Base-by-base conservation (phyloP, 1,284 basidiomycete genomes). In the Heterobasidion annosum region DNA sequence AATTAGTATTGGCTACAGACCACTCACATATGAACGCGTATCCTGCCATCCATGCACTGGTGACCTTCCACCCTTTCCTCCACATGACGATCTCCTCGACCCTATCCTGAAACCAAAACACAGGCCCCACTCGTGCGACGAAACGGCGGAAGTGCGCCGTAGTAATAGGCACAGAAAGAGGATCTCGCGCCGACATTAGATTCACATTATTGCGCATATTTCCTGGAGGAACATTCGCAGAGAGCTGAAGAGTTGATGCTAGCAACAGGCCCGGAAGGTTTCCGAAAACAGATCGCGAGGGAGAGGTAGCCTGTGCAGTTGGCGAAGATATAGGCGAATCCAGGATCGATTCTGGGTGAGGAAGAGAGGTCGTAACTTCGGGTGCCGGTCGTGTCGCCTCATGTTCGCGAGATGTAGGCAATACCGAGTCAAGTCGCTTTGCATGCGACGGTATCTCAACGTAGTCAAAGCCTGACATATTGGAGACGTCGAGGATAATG, bases 81-180 rank as follows among this genome's bases (percentile, higher is more conserved):
- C 88, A 91, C 57, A 85, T 68, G 1, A 91, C 53, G 15, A 88
- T 74, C 67, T 91, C 88, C 63, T 91, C 88, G 16, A 84, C 61
- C 1, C 88, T 70, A 62, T 91, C 88, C 67, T 88, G 85, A 12
- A 91, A 58, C 88, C 88, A 91, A 61, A 89, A 90, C 6, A 88
- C 68, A 0, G 84, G 82, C 0, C 85, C 85, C 3, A 79, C 71
- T 58, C 75, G 80, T 7, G 79, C 73, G 1, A 90, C 76, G 57
- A 91, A 91, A 8, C 85, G 73, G 56, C 82, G 78, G 63, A 90
- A 91, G 62, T 90, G 89, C 53, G 73, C 75, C 0, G 85, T 82
- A 56, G 82, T 85, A 35, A 82, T 84, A 0, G 81, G 85, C 4
- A 91, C 72, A 0, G 85, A 87, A 2, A 91, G 73, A 0, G 87